Evolutionary conservation across 768 basidiomycete species (phyloP), one percentile per base, ranked within the genome.

Genomic region (Lentinula raphanica): DNA sequence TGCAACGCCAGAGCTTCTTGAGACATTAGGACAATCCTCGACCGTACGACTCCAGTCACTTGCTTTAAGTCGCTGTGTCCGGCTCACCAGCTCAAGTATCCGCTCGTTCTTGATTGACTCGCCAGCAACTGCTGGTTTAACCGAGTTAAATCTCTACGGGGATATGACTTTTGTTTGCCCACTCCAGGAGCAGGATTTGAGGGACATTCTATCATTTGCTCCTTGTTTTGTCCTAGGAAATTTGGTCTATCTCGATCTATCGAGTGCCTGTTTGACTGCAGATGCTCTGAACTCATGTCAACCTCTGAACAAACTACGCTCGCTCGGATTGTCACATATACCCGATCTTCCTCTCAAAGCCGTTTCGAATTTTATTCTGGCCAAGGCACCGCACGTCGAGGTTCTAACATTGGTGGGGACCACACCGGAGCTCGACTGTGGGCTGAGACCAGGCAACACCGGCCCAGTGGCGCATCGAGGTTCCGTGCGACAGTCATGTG

Each of bases 291-390:
- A 77, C 9, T 67, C 73, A 1, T 85, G 85, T 66, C 78, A 79
- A 17, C 72, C 84, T 6, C 92, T 92, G 69, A 85, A 84, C 2
- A 78, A 78, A 44, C 77, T 99, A 27, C 86, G 95, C 56, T 94
- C 93, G 19, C 77, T 98, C 38, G 96, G 97, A 5, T 80, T 99
- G 25, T 94, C 92, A 7, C 86, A 93, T 69, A 91, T 97, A 58
- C 83, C 90, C 5, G 67, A 76, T 28, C 79, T 98, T 32, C 77
- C 82, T 42, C 74, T 98, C 27, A 75, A 75, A 21, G 79, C 76
- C 5, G 76, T 98, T 56, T 72, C 87, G 6, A 72, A 80, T 13
- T 94, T 98, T 71, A 62, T 98, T 49, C 71, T 75, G 58, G 72
- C 68, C 23, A 89, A 87, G 62, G 87, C 92, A 0, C 74, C 77